Conservation (phyloP, 2,329 filamentous ascomycete species). For the Fusarium sp. region DNA sequence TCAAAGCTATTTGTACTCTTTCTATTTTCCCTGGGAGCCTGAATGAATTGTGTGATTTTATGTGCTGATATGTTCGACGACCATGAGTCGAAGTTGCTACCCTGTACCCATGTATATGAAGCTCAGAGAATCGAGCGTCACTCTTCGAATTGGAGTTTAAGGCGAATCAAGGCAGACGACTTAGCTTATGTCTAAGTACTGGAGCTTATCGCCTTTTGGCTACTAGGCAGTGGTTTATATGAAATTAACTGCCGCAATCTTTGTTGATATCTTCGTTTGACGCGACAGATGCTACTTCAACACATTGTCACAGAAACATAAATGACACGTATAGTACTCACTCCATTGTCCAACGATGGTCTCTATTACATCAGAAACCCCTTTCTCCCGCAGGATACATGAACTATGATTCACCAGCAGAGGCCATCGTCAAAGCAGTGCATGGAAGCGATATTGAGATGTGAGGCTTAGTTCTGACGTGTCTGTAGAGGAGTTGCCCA, state of each 20-base stretch:
- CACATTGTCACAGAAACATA: not conserved
- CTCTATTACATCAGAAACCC: not conserved
- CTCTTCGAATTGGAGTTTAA: not conserved
- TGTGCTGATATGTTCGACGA: not conserved
- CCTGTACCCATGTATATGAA: not conserved
- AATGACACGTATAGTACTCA: not conserved
- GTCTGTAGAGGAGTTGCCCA: slow-evolving; percentile 22
- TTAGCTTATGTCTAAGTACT: not conserved
- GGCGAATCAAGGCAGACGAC: not conserved
- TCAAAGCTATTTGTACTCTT: accelerated
- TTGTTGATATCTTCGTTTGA: not conserved
- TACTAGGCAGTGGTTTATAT: not conserved
- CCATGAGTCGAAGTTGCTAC: not conserved
- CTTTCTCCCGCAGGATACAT: slow-evolving; percentile 18
- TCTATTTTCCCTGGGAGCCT: too few species aligned
- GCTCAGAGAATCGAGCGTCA: not conserved
- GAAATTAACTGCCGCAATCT: not conserved
- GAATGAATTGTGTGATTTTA: not conserved
- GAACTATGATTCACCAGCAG: slow-evolving; percentile 1
- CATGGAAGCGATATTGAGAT: slow-evolving; percentile 35
- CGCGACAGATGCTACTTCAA: not conserved
- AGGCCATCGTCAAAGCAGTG: slow-evolving; percentile 5
- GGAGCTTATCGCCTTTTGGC: not conserved
- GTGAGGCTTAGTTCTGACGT: slow-evolving; percentile 35
- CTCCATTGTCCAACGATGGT: not conserved